Conservation (phyloP, 768 basidiomycete genomes). For the Tulasnella sp. region DNA sequence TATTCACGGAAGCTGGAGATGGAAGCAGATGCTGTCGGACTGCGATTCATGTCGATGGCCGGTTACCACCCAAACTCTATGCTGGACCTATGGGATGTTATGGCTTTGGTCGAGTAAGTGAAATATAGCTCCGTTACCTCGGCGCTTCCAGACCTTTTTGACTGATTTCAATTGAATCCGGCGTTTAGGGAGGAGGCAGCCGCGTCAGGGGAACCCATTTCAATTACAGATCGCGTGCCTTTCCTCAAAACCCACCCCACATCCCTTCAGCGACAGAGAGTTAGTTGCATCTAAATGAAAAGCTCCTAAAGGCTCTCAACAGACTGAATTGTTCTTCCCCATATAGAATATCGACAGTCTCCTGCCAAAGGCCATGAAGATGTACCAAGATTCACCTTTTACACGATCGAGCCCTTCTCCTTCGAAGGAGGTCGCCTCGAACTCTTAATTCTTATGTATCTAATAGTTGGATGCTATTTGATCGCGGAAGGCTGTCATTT, state of each 20-base stretch:
- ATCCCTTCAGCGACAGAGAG: slow-evolving; percentile 38
- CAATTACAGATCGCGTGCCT: slow-evolving; percentile 37
- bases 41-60: slow-evolving; percentile 44
- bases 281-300: slow-evolving; percentile 22
- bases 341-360: slow-evolving; percentile 28
- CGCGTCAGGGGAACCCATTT: slow-evolving; percentile 33
- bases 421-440: neutral
- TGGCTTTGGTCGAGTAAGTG: slow-evolving; percentile 40
- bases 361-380: slow-evolving; percentile 33
- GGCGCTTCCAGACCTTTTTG: neutral
- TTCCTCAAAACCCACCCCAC: slow-evolving; percentile 44
- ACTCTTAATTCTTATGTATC: neutral
- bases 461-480: neutral
- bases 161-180: neutral
- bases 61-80: slow-evolving; percentile 43
- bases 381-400: slow-evolving; percentile 28
- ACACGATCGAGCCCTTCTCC: neutral
- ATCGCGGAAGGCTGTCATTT: neutral
- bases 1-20: slow-evolving; percentile 44
- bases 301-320: too few relatives aligned
- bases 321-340: neutral
- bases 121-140: neutral
- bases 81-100: slow-evolving; percentile 42
- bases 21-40: slow-evolving; percentile 44
- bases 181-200: slow-evolving; percentile 35